Evolutionary conservation across 108 stramenopile species (phyloP).

Genomic region (Skeletonema marinoi): DNA sequence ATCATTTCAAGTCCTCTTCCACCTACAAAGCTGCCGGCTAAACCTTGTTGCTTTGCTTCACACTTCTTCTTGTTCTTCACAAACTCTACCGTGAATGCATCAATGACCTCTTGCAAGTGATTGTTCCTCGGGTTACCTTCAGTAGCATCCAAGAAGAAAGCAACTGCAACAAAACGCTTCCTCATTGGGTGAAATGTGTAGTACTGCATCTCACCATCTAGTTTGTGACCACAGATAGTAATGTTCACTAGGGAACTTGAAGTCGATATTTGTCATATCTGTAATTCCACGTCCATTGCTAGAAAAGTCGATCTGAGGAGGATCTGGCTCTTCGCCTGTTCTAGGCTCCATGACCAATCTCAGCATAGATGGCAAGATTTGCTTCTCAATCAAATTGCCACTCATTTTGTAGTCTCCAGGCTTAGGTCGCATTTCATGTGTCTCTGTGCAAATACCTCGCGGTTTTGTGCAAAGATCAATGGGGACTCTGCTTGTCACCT

Average conservation of each 20-base stretch:
- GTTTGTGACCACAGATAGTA: slow-evolving; percentile 61
- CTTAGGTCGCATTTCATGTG: slow-evolving; percentile 42
- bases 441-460: slow-evolving; percentile 23
- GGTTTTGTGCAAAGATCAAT: slow-evolving; percentile 64
- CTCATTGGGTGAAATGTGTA: slow-evolving; percentile 59
- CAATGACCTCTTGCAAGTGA: slow-evolving; percentile 43
- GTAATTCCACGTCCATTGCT: slow-evolving; percentile 68
- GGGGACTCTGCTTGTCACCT: slow-evolving; percentile 67
- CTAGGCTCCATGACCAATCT: slow-evolving; percentile 36
- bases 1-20: background rate
- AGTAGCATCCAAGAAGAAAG: slow-evolving; percentile 42
- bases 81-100: slow-evolving; percentile 28
- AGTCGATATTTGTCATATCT: slow-evolving; percentile 77
- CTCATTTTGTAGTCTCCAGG: slow-evolving; percentile 47
- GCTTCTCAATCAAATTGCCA: slow-evolving; percentile 25
- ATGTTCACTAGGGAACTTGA: slow-evolving; percentile 85
- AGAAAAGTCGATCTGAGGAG: slow-evolving; percentile 73
- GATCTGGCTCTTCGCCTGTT: slow-evolving; percentile 45
- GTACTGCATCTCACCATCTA: slow-evolving; percentile 86
- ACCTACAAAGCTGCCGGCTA: slow-evolving; percentile 10
- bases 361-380: slow-evolving; percentile 43
- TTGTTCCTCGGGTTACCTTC: slow-evolving; percentile 32
- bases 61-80: slow-evolving; percentile 32
- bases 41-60: slow-evolving; percentile 5
- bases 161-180: slow-evolving; percentile 39